Percentiles rank a stretch among this genome's conserved stretches.
These are phyloP conservation scores for Corymbia citriodora DNA, from an alignment of 441 rosid genomes.

Conservation along the genomic window DNA sequence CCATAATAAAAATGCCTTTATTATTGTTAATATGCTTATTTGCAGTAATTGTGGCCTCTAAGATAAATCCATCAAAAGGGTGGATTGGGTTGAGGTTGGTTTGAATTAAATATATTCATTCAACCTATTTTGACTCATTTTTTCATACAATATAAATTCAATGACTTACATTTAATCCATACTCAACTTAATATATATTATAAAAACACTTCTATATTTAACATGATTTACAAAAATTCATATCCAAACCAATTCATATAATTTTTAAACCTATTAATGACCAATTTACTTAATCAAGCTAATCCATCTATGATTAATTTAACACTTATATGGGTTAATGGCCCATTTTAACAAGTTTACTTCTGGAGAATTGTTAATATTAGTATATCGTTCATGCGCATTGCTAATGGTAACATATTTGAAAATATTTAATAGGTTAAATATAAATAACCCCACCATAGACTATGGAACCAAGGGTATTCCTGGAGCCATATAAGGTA, in stretches of 20 bases:
- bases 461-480: accelerated
- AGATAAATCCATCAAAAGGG: not conserved
- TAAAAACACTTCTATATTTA: too few species aligned
- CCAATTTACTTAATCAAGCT: not conserved
- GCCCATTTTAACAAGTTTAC: not conserved
- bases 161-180: accelerated
- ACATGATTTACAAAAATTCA: too few species aligned
- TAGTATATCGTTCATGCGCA: not conserved
- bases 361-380: not conserved
- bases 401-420: accelerated
- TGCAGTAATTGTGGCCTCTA: not conserved
- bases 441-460: not conserved
- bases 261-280: too few species aligned
- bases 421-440: not conserved
- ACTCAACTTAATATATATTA: too few species aligned
- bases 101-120: too few species aligned
- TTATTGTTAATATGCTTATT: not conserved
- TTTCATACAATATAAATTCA: too few species aligned
- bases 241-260: too few species aligned
- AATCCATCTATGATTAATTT: too few species aligned
- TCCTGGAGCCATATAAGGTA: accelerated
- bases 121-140: too few species aligned
- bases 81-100: accelerated
- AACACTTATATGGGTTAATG: not conserved
- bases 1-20: not conserved